A percentile compares a stretch with the other conserved stretches of the same genome.
phyloP scores from a whole-genome alignment of 139 green algal species.

The Mychonastes homosphaera region DNA sequence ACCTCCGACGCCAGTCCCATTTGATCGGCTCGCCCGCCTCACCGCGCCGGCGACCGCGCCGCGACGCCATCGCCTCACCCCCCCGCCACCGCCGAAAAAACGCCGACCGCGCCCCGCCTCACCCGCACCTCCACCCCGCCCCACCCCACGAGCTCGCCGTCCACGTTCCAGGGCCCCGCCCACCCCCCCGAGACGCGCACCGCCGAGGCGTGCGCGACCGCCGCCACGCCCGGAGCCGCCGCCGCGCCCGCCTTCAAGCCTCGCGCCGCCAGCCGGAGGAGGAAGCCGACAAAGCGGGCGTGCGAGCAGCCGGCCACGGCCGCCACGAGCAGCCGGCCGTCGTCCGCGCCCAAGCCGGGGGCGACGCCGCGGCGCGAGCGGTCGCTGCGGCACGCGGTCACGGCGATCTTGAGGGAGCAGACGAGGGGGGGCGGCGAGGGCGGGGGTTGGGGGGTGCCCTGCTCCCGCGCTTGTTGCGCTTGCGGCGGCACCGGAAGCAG shows the following conservation, averaged over 20 bases:
- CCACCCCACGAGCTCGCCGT: conserved; percentile 61
- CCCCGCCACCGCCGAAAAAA: conserved; percentile 63
- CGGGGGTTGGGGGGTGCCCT: too few relatives aligned
- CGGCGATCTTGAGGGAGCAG: too few relatives aligned
- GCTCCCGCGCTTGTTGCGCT: neutral
- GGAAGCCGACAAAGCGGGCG: neutral
- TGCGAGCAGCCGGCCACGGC: neutral
- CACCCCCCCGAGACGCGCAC: neutral
- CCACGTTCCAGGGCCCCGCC: conserved; percentile 65
- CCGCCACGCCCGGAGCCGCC: conserved; percentile 21
- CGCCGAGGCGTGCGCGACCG: conserved; percentile 19
- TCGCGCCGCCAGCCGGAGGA: neutral
- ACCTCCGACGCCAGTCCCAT: neutral
- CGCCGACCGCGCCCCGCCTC: conserved; percentile 39
- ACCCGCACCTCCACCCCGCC: conserved; percentile 33
- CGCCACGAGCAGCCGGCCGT: too few relatives aligned
- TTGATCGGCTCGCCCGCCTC: neutral
- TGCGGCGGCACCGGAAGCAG: neutral
- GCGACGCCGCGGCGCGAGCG: too few relatives aligned
- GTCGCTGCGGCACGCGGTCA: too few relatives aligned
- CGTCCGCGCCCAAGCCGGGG: too few relatives aligned
- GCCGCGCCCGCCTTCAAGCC: neutral
- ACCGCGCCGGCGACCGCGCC: neutral
- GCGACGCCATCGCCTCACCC: neutral
- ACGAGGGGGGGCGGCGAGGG: too few relatives aligned